These are phyloP conservation scores for Aspergillus alliaceus DNA, from an alignment of 2,329 filamentous ascomycete genomes.

Conservation along the genomic window DNA sequence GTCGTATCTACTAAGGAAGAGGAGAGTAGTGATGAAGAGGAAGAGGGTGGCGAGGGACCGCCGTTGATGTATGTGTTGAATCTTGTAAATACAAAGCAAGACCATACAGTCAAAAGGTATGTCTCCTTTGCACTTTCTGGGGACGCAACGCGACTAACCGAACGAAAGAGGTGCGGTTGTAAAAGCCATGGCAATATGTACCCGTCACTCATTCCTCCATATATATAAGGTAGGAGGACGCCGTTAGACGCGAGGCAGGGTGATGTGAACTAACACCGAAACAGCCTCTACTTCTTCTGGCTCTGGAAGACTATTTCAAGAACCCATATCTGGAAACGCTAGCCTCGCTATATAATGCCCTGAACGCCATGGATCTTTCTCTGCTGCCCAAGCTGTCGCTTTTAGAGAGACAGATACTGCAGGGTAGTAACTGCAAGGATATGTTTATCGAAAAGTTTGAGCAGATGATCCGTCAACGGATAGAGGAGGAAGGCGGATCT, in stretches of 20 bases:
- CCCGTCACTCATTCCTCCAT: conserved; percentile 92
- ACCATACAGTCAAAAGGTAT: conserved; percentile 78
- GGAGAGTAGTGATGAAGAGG: conserved; percentile 58
- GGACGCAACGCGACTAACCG: neutral
- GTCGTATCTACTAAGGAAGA: conserved; percentile 42
- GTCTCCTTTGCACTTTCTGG: conserved; percentile 10
- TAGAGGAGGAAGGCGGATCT: conserved; percentile 60
- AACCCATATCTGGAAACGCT: conserved; percentile 84
- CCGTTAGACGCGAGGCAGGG: neutral
- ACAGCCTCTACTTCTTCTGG: conserved; percentile 82
- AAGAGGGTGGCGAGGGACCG: conserved; percentile 75
- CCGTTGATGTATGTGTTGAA: conserved; percentile 97
- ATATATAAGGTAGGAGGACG: conserved; percentile 80
- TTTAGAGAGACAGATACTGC: conserved; percentile 81
- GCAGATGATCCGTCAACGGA: conserved; percentile 82
- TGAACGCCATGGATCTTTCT: conserved; percentile 96
- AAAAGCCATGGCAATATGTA: conserved; percentile 99
- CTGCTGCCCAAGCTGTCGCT: conserved; percentile 82
- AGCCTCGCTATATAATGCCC: conserved; percentile 81
- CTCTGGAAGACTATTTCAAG: conserved; percentile 96
- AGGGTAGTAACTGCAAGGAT: conserved; percentile 90
- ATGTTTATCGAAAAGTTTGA: conserved; percentile 98
- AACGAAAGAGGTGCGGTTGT: conserved; percentile 77
- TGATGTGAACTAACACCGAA: conserved; percentile 1
- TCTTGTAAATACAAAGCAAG: conserved; percentile 95